Evolutionary conservation across 345 rosid species (phyloP), one percentile per base, ranked within the genome.

Genomic region (rapeseed (Brassica napus)): DNA sequence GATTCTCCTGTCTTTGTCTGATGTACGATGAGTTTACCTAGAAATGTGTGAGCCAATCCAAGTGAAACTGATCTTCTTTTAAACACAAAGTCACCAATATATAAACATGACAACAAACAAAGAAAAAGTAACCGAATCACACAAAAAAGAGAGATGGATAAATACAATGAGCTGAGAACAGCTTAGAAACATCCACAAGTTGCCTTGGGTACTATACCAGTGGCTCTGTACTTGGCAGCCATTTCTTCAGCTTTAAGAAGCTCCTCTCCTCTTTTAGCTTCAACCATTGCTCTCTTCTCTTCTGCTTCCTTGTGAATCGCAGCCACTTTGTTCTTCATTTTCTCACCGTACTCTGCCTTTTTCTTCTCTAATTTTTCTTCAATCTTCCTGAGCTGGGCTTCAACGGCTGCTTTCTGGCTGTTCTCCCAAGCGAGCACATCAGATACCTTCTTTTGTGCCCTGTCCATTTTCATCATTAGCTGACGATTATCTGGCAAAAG

Each of bases 181-280:
- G 23, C 72, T 87, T 72, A 90, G 86, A 95, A 92, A 85, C 97
- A 93, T 21, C 97, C 92, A 35, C 89, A 83, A 73, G 82, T 66
- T 76, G 89, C 92, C 83, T 92, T 93, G 1, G 99, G 99, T 26
- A 86, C 72, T 6, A 83, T 72, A 8, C 94, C 92, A 8, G 90
- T 93, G 30, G 99, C 98, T 9, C 91, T 89, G 76, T 85, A 80
- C 81, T 92, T 96, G 5, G 98, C 99, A 67, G 95, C 94, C 83
- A 65, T 72, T 81, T 96, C 99, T 84, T 91, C 95, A 14, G 97
- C 92, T 78, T 89, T 91, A 10, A 96, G 94, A 37, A 89, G 1
- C 68, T 93, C 94, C 87, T 96, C 94, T 32, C 94, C 92, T 2
- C 83, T 89, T 66, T 70, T 79, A 62, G 99, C 97, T 74, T 92